Conservation (phyloP, 805 yeast genomes). For the Candida coleopterorum region DNA sequence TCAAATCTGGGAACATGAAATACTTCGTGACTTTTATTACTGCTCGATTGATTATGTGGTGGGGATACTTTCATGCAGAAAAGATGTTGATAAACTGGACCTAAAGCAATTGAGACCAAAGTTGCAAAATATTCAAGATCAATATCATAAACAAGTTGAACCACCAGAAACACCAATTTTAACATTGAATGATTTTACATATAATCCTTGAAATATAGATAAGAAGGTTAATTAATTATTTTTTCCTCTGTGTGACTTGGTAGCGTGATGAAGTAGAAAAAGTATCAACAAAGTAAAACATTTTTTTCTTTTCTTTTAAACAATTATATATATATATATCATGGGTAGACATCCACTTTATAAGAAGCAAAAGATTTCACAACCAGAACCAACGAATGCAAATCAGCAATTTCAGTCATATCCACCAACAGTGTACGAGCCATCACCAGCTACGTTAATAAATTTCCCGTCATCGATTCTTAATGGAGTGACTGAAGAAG, state of each 20-base stretch:
- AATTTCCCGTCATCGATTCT: slow-evolving; percentile 28
- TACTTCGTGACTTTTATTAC: slow-evolving; percentile 66
- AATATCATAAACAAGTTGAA: slow-evolving; percentile 28
- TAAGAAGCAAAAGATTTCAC: not conserved
- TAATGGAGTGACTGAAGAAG: slow-evolving; percentile 37
- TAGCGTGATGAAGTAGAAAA: too few species aligned
- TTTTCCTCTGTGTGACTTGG: not conserved
- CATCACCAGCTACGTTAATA: slow-evolving; percentile 11
- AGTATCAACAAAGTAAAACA: not conserved
- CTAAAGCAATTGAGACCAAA: slow-evolving; percentile 24
- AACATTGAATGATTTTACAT: slow-evolving; percentile 21
- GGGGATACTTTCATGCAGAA: slow-evolving; percentile 53
- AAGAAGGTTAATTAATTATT: not conserved
- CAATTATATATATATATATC: not conserved
- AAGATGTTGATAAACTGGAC: slow-evolving; percentile 33
- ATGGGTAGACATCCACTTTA: slow-evolving; percentile 3
- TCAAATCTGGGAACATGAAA: slow-evolving; percentile 51
- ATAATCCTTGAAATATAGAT: not conserved
- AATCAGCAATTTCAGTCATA: slow-evolving; percentile 2
- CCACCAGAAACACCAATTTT: slow-evolving; percentile 28
- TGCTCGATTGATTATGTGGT: slow-evolving; percentile 69
- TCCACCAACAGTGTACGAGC: slow-evolving; percentile 11
- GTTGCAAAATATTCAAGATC: slow-evolving; percentile 24
- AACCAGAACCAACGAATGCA: slow-evolving; percentile 1
- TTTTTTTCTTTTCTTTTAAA: not conserved